These are phyloP conservation scores for Malus orientalis DNA, from an alignment of 306 rosid species.

Conservation along the genomic window DNA sequence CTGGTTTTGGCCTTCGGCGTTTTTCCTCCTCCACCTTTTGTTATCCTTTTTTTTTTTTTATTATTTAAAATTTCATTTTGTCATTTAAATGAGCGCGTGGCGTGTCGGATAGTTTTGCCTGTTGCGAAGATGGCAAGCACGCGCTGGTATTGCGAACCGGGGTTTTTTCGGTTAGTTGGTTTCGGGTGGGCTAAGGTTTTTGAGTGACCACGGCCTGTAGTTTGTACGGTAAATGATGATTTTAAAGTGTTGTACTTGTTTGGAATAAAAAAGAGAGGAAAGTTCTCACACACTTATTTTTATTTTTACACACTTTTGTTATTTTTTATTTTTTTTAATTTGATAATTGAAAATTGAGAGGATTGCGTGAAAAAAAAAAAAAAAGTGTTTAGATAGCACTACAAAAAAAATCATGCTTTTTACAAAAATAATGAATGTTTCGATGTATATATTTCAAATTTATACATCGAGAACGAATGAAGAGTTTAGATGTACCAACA, in stretches of 20 bases:
- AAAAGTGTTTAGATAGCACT: too few species aligned
- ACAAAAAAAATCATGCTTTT: too few species aligned
- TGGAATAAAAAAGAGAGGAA: too few species aligned
- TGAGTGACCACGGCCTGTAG: background rate
- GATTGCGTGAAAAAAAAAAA: too few species aligned
- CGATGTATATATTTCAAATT: too few species aligned
- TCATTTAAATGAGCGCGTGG: constrained; percentile 17
- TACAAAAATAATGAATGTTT: too few species aligned
- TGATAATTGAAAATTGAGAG: too few species aligned
- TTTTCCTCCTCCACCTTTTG: background rate
- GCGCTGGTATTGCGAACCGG: constrained; percentile 13
- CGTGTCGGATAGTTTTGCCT: background rate
- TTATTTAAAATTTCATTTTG: background rate
- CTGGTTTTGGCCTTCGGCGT: constrained; percentile 15
- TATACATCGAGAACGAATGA: too few species aligned
- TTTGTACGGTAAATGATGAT: background rate
- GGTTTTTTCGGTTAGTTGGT: background rate
- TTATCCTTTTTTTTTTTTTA: background rate
- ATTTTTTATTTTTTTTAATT: too few species aligned
- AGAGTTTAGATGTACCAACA: too few species aligned
- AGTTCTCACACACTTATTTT: too few species aligned
- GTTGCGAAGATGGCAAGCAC: background rate
- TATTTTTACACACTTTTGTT: too few species aligned
- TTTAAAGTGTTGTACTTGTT: background rate
- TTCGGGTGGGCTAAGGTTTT: background rate